Conservation (phyloP, 1,284 basidiomycete genomes). For the Calocybe gambosa region DNA sequence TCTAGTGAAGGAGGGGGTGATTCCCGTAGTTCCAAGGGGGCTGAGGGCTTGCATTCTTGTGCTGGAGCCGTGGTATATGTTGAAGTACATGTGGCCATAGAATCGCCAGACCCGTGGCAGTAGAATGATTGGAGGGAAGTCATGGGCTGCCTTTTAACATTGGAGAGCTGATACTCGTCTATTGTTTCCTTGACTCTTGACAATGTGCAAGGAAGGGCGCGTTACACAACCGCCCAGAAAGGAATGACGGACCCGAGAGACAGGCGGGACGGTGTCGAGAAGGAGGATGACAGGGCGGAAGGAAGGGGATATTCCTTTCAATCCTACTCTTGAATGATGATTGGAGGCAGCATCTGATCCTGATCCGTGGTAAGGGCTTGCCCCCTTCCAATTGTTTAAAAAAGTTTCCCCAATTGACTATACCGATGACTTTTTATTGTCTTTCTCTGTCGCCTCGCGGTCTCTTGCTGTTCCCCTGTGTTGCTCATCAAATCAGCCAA, state of each 20-base stretch:
- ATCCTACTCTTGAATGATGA: conserved; percentile 2
- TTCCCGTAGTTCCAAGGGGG: conserved; percentile 44
- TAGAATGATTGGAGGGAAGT: conserved; percentile 24
- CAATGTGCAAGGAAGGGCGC: conserved; percentile 19
- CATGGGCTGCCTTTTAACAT: conserved; percentile 25
- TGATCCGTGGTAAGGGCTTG: conserved; percentile 17
- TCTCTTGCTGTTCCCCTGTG: conserved; percentile 8
- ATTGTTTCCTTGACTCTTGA: conserved; percentile 29
- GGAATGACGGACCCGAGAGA: conserved; percentile 29
- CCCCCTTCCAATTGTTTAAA: conserved; percentile 26
- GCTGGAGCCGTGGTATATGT: conserved; percentile 18
- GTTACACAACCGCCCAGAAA: conserved; percentile 22
- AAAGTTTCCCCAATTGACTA: conserved; percentile 23
- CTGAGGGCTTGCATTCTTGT: conserved; percentile 19
- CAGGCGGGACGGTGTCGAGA: conserved; percentile 17
- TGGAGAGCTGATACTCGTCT: conserved; percentile 20
- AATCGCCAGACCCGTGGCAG: conserved; percentile 38
- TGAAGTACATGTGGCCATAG: conserved; percentile 16
- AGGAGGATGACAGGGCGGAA: conserved; percentile 13
- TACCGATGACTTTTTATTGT: conserved; percentile 31
- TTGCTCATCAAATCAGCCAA: conserved; percentile 12
- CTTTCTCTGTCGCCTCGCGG: conserved; percentile 21
- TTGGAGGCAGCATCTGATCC: conserved; percentile 14
- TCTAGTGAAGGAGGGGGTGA: conserved; percentile 60
- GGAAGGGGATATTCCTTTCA: conserved; percentile 15